Percentiles rank a stretch among this genome's conserved stretches.
These are phyloP conservation scores for Aquilaria agallochum DNA, from an alignment of 441 rosid species.

Conservation along the genomic window DNA sequence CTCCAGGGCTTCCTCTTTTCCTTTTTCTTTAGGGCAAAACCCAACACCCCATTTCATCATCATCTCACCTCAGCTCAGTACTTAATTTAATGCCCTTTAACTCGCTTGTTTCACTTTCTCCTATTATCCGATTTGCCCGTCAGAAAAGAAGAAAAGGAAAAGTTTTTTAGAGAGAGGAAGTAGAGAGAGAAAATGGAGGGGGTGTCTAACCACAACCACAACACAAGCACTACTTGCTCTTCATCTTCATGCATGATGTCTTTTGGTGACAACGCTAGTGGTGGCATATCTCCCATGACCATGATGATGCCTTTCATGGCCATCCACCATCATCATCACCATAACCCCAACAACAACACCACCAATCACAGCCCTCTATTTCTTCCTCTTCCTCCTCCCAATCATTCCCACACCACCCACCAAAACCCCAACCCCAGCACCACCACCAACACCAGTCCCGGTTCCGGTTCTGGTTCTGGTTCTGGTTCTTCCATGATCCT, in stretches of 20 bases:
- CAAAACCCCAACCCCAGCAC: constrained; percentile 36
- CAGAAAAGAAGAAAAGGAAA: constrained; percentile 22
- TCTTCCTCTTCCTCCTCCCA: constrained; percentile 36
- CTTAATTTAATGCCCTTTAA: constrained; percentile 4
- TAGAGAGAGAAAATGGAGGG: constrained; percentile 44
- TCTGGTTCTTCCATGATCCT: constrained; percentile 34
- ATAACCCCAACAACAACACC: constrained; percentile 32
- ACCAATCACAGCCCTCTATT: constrained; percentile 42
- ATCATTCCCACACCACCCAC: constrained; percentile 14
- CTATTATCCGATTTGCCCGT: neutral
- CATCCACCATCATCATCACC: constrained; percentile 28
- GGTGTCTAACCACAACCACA: constrained; percentile 32
- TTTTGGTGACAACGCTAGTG: constrained; percentile 55
- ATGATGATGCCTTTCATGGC: constrained; percentile 54
- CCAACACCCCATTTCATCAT: too few species aligned
- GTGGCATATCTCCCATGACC: constrained; percentile 50
- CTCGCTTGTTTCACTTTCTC: neutral
- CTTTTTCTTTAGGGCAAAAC: constrained; percentile 25
- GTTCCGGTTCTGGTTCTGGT: constrained; percentile 25
- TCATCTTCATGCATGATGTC: constrained; percentile 45
- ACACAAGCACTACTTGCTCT: too few species aligned
- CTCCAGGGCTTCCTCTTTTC: constrained; percentile 11
- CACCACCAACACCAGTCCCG: constrained; percentile 31
- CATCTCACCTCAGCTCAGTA: too few species aligned
- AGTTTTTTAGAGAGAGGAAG: constrained; percentile 29